These are phyloP conservation scores for Herpotrichia juniperi DNA, from an alignment of 2,329 filamentous ascomycete genomes.

Conservation along the genomic window DNA sequence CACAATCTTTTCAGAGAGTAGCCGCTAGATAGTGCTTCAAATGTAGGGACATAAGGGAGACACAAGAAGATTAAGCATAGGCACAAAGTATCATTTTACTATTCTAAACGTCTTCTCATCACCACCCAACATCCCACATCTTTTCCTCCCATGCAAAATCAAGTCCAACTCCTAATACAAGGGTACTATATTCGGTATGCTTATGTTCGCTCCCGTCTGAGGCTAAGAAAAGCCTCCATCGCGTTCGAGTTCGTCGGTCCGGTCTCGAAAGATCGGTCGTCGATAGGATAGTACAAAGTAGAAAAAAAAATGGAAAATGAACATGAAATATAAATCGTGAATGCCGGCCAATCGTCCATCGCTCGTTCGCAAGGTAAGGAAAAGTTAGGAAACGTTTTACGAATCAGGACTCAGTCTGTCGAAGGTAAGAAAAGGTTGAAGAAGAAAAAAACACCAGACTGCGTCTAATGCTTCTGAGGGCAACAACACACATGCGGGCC, in stretches of 20 bases:
- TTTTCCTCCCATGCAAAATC: neutral
- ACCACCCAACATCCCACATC: too few relatives aligned
- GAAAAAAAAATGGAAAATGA: neutral
- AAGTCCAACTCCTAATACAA: neutral
- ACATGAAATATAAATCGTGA: too few relatives aligned
- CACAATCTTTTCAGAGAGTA: too few relatives aligned
- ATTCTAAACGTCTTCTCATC: too few relatives aligned
- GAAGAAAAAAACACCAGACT: constrained; percentile 9
- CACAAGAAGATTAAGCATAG: neutral
- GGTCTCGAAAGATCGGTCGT: neutral
- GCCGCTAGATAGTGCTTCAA: too few relatives aligned
- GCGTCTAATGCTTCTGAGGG: constrained; percentile 37
- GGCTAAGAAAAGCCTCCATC: neutral
- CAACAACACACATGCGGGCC: constrained; percentile 51
- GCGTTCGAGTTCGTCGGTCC: neutral
- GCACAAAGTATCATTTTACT: too few relatives aligned
- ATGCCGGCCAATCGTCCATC: too few relatives aligned
- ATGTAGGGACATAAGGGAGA: neutral
- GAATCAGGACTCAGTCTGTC: neutral
- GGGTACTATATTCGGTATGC: constrained; percentile 1
- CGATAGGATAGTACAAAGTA: too few relatives aligned
- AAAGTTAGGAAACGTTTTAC: neutral
- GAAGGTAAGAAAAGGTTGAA: constrained; percentile 1
- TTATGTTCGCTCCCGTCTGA: neutral
- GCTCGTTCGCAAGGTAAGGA: neutral